Evolutionary conservation across 108 stramenopile species (phyloP), one percentile per base, ranked within the genome.

Genomic region (Cyclostephanos invisitatus): DNA sequence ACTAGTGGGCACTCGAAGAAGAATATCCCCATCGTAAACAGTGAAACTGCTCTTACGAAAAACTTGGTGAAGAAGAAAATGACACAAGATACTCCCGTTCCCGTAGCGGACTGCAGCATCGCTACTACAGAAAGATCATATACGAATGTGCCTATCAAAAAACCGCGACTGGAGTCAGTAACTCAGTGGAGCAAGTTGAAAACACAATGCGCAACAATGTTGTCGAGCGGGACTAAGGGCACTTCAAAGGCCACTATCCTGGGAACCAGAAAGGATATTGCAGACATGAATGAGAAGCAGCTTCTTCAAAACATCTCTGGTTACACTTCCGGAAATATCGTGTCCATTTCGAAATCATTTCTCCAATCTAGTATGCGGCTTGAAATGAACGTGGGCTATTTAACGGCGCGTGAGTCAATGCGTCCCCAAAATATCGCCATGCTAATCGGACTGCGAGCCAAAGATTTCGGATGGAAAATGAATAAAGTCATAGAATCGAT

Each of bases 401-500:
- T 74, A 18, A 66, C 75, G 48, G 64, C 71, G 3, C 65, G 76
- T 47, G 61, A 54, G 14, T 21, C 76, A 18, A 56, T 70, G 14
- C 54, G 59, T 22, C 57, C 86, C 28, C 53, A 62, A 22, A 71
- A 60, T 37, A 46, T 76, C 38, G 90, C 90, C n/a, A 66, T 94
- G 74, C 74, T 94, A 18, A 59, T 90, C 12, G 93, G 93, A 32
- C 76, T 94, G 9, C 72, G 72, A 15, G 73, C 87, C 2, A 36
- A n/a, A 38, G 64, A 83, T 65, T 91, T 88, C 80, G 85, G 78
- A 24, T 94, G 93, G 93, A 47, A 81, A 15, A 37, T 76, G 20
- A 72, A 85, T 25, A 62, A 75, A 8, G 87, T 87, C 65, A 36
- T 90, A 25, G 64, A 67, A 7, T 64, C 62, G 2, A 82, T 75